Evolutionary conservation across 495 filamentous ascomycete genomes (phyloP), one percentile per base, ranked within the genome.

Genomic region (Baudoinia panamericana): DNA sequence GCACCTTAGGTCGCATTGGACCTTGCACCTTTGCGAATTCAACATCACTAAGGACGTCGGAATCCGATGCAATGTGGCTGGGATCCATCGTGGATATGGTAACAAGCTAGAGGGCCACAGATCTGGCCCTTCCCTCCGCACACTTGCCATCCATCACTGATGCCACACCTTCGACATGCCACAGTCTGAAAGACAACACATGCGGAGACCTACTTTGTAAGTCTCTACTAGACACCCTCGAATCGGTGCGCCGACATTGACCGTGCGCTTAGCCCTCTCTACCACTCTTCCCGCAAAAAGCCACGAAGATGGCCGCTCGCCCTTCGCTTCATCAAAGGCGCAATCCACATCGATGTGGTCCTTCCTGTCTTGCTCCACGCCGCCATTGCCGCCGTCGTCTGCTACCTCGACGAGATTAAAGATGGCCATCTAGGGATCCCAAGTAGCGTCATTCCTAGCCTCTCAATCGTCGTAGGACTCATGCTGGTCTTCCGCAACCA

Each of bases 401-500:
- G 81, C 15, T 76, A 67, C 44, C 53, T 83, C 20, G 72, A 84
- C 54, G 61, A 60, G 27, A 59, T 73, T 55, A 63, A 70, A 15
- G 63, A 68, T 32, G 62, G 64, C 5, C 65, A 67, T 21, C 61
- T 84, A 15, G 70, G 69, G 30, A 59, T 85, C 13, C 80, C 80
- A 4, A 64, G 63, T 36, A 75, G 61, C 47, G 83, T 84, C 45
- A 76, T 85, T 39, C 80, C 80, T 12, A 78, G 72, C n/a, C 59
- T 85, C 1, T 82, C 77, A 16, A 85, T 85, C 45, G 80, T 85
- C 36, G 80, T 84, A 18, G 80, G 80, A 54, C 54, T 85, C 13
- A 83, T 85, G 76, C 77, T 85, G 24, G 80, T 85, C 30, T 84
- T 84, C 65, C 73, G 80, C 11, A 83, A 85, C 46, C 65, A 70